Conservation (phyloP, 768 basidiomycete genomes). For the Botryobasidium botryosum region DNA sequence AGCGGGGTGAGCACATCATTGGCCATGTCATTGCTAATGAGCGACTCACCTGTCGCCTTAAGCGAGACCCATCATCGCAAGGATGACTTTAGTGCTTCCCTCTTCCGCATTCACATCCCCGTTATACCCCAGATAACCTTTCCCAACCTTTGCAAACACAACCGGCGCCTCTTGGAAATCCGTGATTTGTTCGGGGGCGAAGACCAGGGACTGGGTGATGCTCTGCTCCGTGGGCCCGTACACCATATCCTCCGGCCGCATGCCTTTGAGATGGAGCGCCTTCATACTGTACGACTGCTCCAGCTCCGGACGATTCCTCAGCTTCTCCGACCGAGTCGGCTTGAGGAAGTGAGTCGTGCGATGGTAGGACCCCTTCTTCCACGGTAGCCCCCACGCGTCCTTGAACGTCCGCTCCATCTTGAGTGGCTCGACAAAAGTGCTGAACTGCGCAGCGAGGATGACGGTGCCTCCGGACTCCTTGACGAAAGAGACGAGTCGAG, state of each 20-base stretch:
- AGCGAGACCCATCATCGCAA: slow-evolving; percentile 24
- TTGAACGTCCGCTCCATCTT: slow-evolving; percentile 17
- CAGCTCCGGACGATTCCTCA: neutral
- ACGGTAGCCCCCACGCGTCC: slow-evolving; percentile 21
- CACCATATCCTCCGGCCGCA: slow-evolving; percentile 19
- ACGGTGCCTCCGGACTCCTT: slow-evolving; percentile 26
- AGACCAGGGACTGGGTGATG: slow-evolving; percentile 15
- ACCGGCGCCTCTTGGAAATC: slow-evolving; percentile 18
- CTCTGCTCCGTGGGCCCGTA: slow-evolving; percentile 17
- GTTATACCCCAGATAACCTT: slow-evolving; percentile 26
- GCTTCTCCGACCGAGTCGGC: slow-evolving; percentile 6
- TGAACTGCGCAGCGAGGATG: slow-evolving; percentile 23
- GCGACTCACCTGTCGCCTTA: too few species aligned
- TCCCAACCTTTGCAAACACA: slow-evolving; percentile 15
- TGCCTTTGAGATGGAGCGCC: slow-evolving; percentile 22
- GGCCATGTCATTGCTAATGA: too few species aligned
- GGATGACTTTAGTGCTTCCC: slow-evolving; percentile 17
- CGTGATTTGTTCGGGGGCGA: slow-evolving; percentile 6
- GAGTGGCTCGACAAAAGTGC: slow-evolving; percentile 15
- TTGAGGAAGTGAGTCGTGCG: slow-evolving; percentile 25
- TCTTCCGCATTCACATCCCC: slow-evolving; percentile 23
- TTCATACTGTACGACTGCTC: slow-evolving; percentile 26
- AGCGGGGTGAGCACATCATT: too few species aligned
- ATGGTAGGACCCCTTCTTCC: slow-evolving; percentile 26
- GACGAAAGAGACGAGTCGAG: slow-evolving; percentile 23